Conservation (phyloP, 1,139 yeast genomes). For the Protomyces lactucae-debilis region DNA sequence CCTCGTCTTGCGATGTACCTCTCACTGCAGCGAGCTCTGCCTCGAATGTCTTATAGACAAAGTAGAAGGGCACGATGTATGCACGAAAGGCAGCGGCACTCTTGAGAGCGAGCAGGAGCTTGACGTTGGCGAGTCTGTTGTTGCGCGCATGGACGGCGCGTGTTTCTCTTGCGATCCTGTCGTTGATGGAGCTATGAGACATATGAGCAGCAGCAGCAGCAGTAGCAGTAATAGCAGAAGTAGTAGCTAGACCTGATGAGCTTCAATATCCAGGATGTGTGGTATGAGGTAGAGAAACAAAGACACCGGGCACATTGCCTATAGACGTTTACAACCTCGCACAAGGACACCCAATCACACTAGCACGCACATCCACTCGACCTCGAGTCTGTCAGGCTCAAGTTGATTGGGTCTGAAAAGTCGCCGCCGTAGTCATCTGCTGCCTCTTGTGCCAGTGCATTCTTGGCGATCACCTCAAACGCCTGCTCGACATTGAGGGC, state of each 20-base stretch:
- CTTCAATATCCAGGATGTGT: too few relatives aligned
- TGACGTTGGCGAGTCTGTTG: constrained; percentile 62
- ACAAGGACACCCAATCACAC: not conserved
- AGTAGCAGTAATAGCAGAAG: too few relatives aligned
- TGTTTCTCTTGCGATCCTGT: constrained; percentile 49
- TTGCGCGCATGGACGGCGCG: constrained; percentile 53
- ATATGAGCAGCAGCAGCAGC: too few relatives aligned
- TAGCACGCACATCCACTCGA: constrained; percentile 27
- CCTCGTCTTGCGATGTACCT: constrained; percentile 39
- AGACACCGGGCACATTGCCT: too few relatives aligned
- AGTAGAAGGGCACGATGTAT: constrained; percentile 65
- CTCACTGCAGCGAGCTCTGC: constrained; percentile 35
- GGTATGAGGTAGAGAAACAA: too few relatives aligned
- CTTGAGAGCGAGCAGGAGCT: constrained; percentile 68
- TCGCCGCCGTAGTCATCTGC: constrained; percentile 52
- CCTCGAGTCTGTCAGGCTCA: constrained; percentile 26
- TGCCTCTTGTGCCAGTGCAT: constrained; percentile 85
- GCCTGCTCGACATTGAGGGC: constrained; percentile 92
- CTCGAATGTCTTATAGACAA: constrained; percentile 68
- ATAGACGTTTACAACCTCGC: too few relatives aligned
- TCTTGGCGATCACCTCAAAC: constrained; percentile 90
- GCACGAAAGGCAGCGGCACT: constrained; percentile 74
- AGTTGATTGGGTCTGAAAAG: constrained; percentile 30
- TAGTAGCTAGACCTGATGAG: too few relatives aligned
- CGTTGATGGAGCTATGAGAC: constrained; percentile 13